Evolutionary conservation across 176 grass and related monocot species (phyloP).

Genomic region (Musa schizocarpa): DNA sequence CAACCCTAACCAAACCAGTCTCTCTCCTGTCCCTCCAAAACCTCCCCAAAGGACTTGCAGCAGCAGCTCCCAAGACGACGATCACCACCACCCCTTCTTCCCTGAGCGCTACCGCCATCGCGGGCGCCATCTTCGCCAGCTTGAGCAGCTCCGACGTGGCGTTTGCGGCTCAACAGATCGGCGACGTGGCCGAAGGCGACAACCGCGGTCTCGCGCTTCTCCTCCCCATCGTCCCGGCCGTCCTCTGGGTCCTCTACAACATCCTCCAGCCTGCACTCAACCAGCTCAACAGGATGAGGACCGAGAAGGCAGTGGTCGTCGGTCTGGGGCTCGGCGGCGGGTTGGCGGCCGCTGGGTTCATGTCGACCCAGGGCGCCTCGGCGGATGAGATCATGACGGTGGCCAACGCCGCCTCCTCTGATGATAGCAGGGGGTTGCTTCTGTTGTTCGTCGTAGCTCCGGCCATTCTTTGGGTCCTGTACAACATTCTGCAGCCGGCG

Average conservation of each 20-base stretch:
- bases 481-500: slow-evolving; percentile 3
- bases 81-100: neutral
- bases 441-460: slow-evolving; percentile 7
- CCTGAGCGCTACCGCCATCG: neutral
- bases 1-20: neutral
- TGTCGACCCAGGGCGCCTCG: neutral
- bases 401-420: neutral
- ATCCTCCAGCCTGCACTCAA: slow-evolving; percentile 12
- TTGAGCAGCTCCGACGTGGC: slow-evolving; percentile 1
- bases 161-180: slow-evolving; percentile 2
- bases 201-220: neutral
- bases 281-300: slow-evolving; percentile 7
- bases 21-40: neutral
- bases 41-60: neutral
- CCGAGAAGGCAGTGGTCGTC: neutral
- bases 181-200: neutral
- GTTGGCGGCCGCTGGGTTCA: neutral
- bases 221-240: neutral
- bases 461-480: slow-evolving; percentile 9
- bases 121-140: neutral
- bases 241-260: slow-evolving; percentile 6
- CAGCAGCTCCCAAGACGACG: neutral
- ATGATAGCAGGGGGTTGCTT: slow-evolving; percentile 1
- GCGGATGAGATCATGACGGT: neutral
- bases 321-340: slow-evolving; percentile 1